Conservation (phyloP, 345 rosid genomes). For the Dovyalis caffra region DNA sequence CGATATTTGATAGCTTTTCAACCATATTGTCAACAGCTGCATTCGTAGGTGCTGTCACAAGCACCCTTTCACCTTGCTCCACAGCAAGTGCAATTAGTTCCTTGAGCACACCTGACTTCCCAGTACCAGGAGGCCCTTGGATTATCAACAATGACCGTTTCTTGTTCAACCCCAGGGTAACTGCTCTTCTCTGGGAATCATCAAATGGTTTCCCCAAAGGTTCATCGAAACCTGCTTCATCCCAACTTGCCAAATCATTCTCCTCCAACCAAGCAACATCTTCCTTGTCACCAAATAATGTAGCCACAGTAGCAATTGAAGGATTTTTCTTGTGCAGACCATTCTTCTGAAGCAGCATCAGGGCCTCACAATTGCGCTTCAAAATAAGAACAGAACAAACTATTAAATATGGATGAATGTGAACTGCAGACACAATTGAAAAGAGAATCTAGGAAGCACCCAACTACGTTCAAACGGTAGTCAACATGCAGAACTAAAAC, state of each 20-base stretch:
- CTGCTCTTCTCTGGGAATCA: slow-evolving; percentile 65
- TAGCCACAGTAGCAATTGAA: slow-evolving; percentile 70
- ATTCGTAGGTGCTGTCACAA: slow-evolving; percentile 93
- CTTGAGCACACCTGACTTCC: slow-evolving; percentile 87
- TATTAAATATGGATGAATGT: slow-evolving; percentile 6
- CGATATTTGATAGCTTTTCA: slow-evolving; percentile 70
- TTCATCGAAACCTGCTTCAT: slow-evolving; percentile 59
- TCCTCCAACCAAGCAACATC: slow-evolving; percentile 68
- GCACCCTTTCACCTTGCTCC: slow-evolving; percentile 90
- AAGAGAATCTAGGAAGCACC: not conserved
- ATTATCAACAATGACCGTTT: slow-evolving; percentile 70
- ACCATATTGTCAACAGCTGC: slow-evolving; percentile 98
- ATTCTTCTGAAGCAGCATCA: slow-evolving; percentile 90
- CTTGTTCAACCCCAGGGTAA: slow-evolving; percentile 77
- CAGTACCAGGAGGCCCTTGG: slow-evolving; percentile 98
- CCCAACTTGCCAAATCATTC: slow-evolving; percentile 55
- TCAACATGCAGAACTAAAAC: not conserved
- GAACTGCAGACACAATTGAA: slow-evolving; percentile 13
- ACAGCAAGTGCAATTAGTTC: slow-evolving; percentile 71
- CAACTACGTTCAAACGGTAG: not conserved
- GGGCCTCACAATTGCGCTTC: slow-evolving; percentile 96
- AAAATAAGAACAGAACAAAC: slow-evolving; percentile 22
- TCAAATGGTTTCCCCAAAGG: slow-evolving; percentile 47
- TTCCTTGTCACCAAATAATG: slow-evolving; percentile 84
- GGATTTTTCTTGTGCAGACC: slow-evolving; percentile 85